A percentile compares a stretch with the other conserved stretches of the same genome.
Conservation (phyloP, 1,139 yeast species). For the Sugiyamaella pinicola region DNA sequence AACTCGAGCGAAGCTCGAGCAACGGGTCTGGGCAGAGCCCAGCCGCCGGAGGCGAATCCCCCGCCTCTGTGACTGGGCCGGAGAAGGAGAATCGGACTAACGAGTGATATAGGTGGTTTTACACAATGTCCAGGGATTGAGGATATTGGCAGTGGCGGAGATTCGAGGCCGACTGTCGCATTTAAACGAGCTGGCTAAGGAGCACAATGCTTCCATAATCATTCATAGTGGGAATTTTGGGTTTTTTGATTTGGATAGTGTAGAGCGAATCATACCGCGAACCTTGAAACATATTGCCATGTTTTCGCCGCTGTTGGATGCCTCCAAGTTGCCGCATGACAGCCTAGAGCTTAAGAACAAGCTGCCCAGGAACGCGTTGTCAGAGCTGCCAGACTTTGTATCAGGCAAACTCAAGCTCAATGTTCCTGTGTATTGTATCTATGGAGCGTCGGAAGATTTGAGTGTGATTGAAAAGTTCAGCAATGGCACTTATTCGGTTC, state of each 20-base stretch:
- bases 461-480: conserved; percentile 63
- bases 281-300: conserved; percentile 64
- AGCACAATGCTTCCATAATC: conserved; percentile 53
- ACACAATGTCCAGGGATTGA: conserved; percentile 38
- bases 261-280: conserved; percentile 49
- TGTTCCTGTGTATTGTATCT: conserved; percentile 74
- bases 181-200: conserved; percentile 51
- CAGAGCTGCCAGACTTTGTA: conserved; percentile 58
- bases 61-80: conserved; percentile 10
- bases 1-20: conserved; percentile 9
- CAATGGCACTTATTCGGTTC: conserved; percentile 53
- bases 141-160: conserved; percentile 58
- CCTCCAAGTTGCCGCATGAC: conserved; percentile 46
- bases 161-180: conserved; percentile 54
- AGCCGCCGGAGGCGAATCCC: conserved; percentile 14
- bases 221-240: conserved; percentile 83
- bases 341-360: conserved; percentile 46
- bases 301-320: conserved; percentile 61
- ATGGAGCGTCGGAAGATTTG: conserved; percentile 77
- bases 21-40: conserved; percentile 8
- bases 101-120: conserved; percentile 5
- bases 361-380: conserved; percentile 46
- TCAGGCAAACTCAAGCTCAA: conserved; percentile 51
- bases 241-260: conserved; percentile 63
- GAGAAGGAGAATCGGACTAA: not conserved